phyloP scores from a whole-genome alignment of 176 grass and related monocot species.

The Pharus latifolius region DNA sequence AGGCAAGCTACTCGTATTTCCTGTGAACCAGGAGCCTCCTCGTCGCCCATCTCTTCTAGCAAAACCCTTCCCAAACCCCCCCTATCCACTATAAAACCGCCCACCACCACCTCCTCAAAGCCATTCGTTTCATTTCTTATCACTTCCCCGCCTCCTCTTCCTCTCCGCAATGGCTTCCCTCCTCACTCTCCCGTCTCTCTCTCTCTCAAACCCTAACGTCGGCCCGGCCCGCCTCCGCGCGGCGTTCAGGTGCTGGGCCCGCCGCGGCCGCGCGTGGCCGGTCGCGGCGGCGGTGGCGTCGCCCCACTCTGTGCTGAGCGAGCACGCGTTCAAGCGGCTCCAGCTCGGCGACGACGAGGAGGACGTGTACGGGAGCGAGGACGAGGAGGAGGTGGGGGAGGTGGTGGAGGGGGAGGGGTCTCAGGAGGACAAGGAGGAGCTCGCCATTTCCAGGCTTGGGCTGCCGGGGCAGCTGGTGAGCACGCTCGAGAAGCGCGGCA shows the following conservation, averaged over 20 bases:
- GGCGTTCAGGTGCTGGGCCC: conserved; percentile 24
- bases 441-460: conserved; percentile 65
- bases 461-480: conserved; percentile 60
- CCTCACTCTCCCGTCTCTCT: conserved; percentile 59
- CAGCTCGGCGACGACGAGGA: conserved; percentile 23
- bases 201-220: conserved; percentile 25
- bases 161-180: conserved; percentile 39
- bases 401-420: conserved; percentile 1
- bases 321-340: conserved; percentile 88
- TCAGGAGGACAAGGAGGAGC: conserved; percentile 41
- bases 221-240: background rate
- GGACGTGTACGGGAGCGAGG: conserved; percentile 19
- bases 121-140: conserved; percentile 64
- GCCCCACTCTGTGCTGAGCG: conserved; percentile 78
- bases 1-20: background rate
- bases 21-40: conserved; percentile 13
- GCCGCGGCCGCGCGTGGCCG: conserved; percentile 9
- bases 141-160: background rate
- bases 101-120: background rate
- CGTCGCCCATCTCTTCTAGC: background rate
- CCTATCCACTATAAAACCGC: conserved; percentile 31
- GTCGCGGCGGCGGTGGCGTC: conserved; percentile 47
- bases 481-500: conserved; percentile 76
- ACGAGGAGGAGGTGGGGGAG: conserved; percentile 15
- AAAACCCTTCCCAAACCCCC: conserved; percentile 19